Conservation (phyloP, 768 basidiomycete species). For the Porpolomopsis calyptriformis region DNA sequence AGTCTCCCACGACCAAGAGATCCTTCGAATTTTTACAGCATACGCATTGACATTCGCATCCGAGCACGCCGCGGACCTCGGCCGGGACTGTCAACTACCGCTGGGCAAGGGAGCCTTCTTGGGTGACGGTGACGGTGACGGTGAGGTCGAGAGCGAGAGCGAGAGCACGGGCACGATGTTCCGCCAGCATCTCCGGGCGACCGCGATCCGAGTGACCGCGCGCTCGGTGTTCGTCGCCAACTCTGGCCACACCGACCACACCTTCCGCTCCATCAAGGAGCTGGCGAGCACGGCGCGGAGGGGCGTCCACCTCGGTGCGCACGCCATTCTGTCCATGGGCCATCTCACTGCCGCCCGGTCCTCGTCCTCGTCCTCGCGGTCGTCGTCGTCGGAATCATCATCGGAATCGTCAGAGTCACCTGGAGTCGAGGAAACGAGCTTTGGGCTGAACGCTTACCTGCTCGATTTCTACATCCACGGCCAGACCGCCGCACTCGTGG, state of each 20-base stretch:
- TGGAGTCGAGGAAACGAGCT: slow-evolving; percentile 9
- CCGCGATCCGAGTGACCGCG: slow-evolving; percentile 27
- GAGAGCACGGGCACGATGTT: slow-evolving; percentile 24
- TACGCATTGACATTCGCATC: slow-evolving; percentile 43
- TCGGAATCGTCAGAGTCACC: too few species aligned
- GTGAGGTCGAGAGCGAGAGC: too few species aligned
- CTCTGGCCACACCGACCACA: slow-evolving; percentile 51
- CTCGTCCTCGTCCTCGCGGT: too few species aligned
- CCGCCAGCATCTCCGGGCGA: slow-evolving; percentile 25
- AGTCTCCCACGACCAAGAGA: slow-evolving; percentile 35
- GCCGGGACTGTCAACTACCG: slow-evolving; percentile 37
- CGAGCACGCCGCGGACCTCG: slow-evolving; percentile 28
- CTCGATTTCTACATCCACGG: slow-evolving; percentile 64
- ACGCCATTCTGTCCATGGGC: slow-evolving; percentile 48
- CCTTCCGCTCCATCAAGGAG: slow-evolving; percentile 43
- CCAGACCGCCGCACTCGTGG: slow-evolving; percentile 35
- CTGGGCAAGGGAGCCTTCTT: slow-evolving; percentile 28
- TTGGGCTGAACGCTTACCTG: slow-evolving; percentile 50
- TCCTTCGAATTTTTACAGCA: slow-evolving; percentile 41
- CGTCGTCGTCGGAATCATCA: too few species aligned
- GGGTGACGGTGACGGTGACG: slow-evolving; percentile 5
- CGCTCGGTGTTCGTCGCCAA: slow-evolving; percentile 59
- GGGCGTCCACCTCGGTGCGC: slow-evolving; percentile 46
- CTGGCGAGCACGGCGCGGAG: slow-evolving; percentile 39
- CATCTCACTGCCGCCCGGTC: slow-evolving; percentile 22